Conservation (phyloP, 176 grass and related monocot genomes). For the Cymbopogon citratus region DNA sequence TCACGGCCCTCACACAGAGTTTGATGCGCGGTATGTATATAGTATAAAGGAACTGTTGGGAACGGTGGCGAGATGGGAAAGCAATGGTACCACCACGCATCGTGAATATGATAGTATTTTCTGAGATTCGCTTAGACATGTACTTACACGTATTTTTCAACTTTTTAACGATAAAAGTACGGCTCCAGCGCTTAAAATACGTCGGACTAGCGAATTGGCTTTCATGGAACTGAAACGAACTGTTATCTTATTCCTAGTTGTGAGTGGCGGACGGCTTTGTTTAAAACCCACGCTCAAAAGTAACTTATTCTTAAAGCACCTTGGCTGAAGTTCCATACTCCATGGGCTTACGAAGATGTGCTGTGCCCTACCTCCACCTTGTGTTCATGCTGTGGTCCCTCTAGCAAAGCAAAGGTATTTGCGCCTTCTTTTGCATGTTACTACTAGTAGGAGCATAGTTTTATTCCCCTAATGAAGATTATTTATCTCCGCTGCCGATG, state of each 20-base stretch:
- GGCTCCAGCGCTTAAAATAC: fast-evolving
- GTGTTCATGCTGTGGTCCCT: slow-evolving; percentile 28
- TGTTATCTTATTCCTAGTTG: not conserved
- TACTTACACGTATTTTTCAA: not conserved
- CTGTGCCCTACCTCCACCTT: not conserved
- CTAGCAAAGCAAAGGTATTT: slow-evolving; percentile 31
- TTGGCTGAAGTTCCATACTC: not conserved
- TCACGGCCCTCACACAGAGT: fast-evolving
- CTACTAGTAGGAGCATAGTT: not conserved
- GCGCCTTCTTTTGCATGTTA: not conserved
- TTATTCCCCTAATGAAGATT: slow-evolving; percentile 19
- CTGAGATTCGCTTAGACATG: not conserved
- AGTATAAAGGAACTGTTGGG: not conserved
- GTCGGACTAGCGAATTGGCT: not conserved
- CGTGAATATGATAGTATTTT: not conserved
- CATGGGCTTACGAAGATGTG: not conserved
- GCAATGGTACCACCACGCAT: fast-evolving
- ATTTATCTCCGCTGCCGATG: slow-evolving; percentile 21
- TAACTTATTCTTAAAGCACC: not conserved
- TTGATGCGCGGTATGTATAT: not conserved
- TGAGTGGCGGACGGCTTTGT: not conserved
- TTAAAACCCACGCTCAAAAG: not conserved
- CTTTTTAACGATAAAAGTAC: not conserved
- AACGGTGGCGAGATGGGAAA: not conserved
- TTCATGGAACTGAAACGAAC: slow-evolving; percentile 7